A percentile compares a stretch with the other conserved stretches of the same genome.
phyloP scores from a whole-genome alignment of 306 rosid genomes.

The Malus sylvestris region DNA sequence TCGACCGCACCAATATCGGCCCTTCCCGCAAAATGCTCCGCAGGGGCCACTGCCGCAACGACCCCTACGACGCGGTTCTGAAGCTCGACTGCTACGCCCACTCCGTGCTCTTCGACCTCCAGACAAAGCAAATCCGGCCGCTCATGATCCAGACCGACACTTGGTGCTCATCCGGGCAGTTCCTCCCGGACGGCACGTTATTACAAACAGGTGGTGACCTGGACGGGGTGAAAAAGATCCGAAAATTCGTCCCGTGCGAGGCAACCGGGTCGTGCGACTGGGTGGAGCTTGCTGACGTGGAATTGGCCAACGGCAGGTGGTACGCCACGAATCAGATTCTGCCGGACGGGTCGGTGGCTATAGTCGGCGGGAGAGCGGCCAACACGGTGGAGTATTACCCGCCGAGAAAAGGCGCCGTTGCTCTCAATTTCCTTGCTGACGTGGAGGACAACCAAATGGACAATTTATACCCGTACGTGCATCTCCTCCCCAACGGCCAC shows the following conservation, averaged over 20 bases:
- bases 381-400: constrained; percentile 70
- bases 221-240: constrained; percentile 63
- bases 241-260: constrained; percentile 61
- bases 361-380: constrained; percentile 66
- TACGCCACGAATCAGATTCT: constrained; percentile 72
- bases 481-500: constrained; percentile 70
- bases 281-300: constrained; percentile 58
- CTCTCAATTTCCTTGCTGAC: constrained; percentile 50
- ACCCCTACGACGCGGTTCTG: constrained; percentile 33
- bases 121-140: constrained; percentile 55
- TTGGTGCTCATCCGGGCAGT: constrained; percentile 94
- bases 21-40: constrained; percentile 58
- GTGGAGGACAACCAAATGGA: constrained; percentile 74
- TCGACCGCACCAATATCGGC: constrained; percentile 81
- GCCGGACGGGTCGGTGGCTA: constrained; percentile 63
- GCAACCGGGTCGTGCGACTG: constrained; percentile 45
- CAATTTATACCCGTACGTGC: constrained; percentile 78
- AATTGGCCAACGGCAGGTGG: constrained; percentile 56
- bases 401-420: constrained; percentile 49
- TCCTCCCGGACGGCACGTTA: constrained; percentile 71
- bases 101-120: constrained; percentile 52
- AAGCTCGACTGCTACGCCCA: constrained; percentile 84
- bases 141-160: constrained; percentile 75
- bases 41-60: constrained; percentile 48
- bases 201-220: constrained; percentile 75